Base-by-base conservation (phyloP, 805 yeast species). In the Spathaspora arborariae region DNA sequence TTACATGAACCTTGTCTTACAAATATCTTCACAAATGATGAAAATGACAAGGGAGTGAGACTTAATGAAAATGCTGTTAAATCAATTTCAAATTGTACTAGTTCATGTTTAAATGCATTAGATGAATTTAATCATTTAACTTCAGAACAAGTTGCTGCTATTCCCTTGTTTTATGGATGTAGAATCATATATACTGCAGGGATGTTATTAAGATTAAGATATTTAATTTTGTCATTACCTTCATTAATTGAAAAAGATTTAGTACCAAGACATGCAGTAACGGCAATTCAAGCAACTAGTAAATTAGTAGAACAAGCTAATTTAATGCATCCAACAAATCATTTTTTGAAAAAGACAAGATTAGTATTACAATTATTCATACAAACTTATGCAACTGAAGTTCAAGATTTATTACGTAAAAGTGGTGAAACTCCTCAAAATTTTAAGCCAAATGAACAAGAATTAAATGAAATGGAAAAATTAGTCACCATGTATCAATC, bases 111-210 rank as follows among this genome's bases (percentile, higher is more conserved):
- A 35, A 64, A 65, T 41, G 73, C 82, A 2, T 65, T 80, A 48
- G 72, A 71, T 44, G 78, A 72, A 55, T 81, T 71, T 60, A 67
- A 68, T 50, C 66, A 63, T 58, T 63, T 79, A 47, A 53, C 72
- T 1, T 66, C 68, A 5, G 72, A 66, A n/a, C 66, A 71, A n/a
- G 66, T 84, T 18, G 76, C 84, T 0, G 62, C 75, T 2, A 67
- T 79, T 47, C 91, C 91, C 3, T 62, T 82, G 38, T 74, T 79
- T 46, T 79, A 76, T 51, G 73, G 75, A 26, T 68, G 84, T 2
- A 68, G 88, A 52, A 67, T 81, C 33, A 72, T 82, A n/a, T 82
- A 82, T 56, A 80, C 84, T 0, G 79, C 83, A 0, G 89, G 88
- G 6, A 75, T 82, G 74, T 65, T 83, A 21, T 62, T 83, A 45